Percentiles rank a stretch among this genome's conserved stretches.
These are phyloP conservation scores for Sabuloglossum arenarium DNA, from an alignment of 495 filamentous ascomycete species.

Conservation along the genomic window DNA sequence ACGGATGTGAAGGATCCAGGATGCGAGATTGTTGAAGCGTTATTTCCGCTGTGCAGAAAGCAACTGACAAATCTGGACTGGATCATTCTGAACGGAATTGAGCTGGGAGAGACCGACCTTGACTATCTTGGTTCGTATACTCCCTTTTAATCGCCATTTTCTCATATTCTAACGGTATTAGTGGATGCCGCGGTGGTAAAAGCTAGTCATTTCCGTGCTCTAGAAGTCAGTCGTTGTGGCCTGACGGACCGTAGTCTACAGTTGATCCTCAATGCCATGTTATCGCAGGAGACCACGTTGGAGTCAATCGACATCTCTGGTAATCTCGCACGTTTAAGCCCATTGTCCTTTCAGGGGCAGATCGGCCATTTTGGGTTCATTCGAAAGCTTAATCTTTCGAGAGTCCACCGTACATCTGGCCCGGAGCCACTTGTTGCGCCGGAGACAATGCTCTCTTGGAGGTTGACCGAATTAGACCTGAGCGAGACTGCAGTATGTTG, in stretches of 20 bases:
- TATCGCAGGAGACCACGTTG: constrained; percentile 46
- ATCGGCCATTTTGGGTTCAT: constrained; percentile 48
- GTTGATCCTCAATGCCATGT: constrained; percentile 34
- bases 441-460: constrained; percentile 50
- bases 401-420: constrained; percentile 39
- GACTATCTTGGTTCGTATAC: constrained; percentile 27
- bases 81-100: constrained; percentile 64
- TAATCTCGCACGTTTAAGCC: constrained; percentile 51
- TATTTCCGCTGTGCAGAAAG: constrained; percentile 54
- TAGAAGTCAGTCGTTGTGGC: constrained; percentile 64
- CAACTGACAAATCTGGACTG: constrained; percentile 60
- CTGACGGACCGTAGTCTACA: constrained; percentile 37
- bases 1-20: constrained; percentile 38
- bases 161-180: constrained; percentile 15
- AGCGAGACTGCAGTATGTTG: constrained; percentile 40
- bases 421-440: constrained; percentile 42
- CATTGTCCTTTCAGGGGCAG: constrained; percentile 37
- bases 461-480: constrained; percentile 50
- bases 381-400: constrained; percentile 49
- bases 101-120: constrained; percentile 61
- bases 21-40: constrained; percentile 58
- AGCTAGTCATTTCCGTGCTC: constrained; percentile 46
- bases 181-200: constrained; percentile 45
- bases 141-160: background rate
- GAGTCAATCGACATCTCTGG: constrained; percentile 61